These are phyloP conservation scores for Ochromonadaceae sp. DNA, from an alignment of 352 stramenopile species.

Conservation along the genomic window DNA sequence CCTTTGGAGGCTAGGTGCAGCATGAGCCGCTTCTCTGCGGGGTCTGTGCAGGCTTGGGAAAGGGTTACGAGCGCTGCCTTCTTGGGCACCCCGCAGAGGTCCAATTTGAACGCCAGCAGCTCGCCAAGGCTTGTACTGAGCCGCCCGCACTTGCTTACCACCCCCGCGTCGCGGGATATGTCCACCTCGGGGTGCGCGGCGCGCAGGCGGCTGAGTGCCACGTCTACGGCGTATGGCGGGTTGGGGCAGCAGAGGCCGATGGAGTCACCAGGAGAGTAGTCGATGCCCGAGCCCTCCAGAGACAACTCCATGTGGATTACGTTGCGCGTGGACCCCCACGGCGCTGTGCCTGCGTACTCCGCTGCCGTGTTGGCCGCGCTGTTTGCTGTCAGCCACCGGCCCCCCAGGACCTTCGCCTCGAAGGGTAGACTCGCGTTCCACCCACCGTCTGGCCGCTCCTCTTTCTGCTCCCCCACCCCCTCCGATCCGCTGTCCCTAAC, in stretches of 20 bases:
- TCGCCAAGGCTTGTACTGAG: neutral
- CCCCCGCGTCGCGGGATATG: no score
- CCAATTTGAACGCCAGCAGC: slow-evolving; percentile 1
- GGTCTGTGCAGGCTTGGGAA: slow-evolving; percentile 33
- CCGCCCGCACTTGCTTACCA: neutral
- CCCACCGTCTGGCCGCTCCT: no score
- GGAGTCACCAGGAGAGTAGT: slow-evolving; percentile 52
- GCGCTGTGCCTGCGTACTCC: no score
- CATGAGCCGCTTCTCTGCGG: slow-evolving; percentile 50
- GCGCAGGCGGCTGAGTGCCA: neutral
- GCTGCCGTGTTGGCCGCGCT: neutral
- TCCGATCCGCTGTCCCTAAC: no score
- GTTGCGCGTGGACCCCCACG: slow-evolving; percentile 17
- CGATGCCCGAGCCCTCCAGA: slow-evolving; percentile 38
- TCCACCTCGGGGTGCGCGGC: neutral
- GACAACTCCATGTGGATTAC: slow-evolving; percentile 46
- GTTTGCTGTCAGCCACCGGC: slow-evolving; percentile 38
- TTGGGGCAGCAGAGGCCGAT: slow-evolving; percentile 47
- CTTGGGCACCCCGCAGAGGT: slow-evolving; percentile 12
- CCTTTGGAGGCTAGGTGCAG: neutral
- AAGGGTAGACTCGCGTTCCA: no score
- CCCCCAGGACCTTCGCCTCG: slow-evolving; percentile 32
- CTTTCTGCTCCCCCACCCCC: no score
- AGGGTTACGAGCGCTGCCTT: slow-evolving; percentile 11
- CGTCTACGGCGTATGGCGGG: slow-evolving; percentile 22